phyloP scores from a whole-genome alignment of 2,329 filamentous ascomycete species.

The Aspergillus costaricaensis region DNA sequence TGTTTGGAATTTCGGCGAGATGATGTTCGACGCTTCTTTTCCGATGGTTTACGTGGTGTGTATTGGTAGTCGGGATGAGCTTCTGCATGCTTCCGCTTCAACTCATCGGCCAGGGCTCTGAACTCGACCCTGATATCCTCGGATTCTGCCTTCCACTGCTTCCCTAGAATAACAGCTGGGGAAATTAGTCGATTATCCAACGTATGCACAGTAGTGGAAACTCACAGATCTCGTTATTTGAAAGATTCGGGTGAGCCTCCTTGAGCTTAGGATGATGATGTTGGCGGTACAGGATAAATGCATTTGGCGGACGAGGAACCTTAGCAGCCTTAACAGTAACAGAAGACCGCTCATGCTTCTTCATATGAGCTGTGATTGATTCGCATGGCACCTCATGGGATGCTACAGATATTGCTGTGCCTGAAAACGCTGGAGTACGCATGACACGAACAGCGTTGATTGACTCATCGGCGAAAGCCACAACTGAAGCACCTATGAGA shows the following conservation, averaged over 20 bases:
- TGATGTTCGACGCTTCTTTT: slow-evolving; percentile 50
- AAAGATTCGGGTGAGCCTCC: slow-evolving; percentile 41
- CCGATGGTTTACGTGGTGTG: slow-evolving; percentile 48
- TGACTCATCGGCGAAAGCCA: slow-evolving; percentile 30
- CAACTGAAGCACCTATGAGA: slow-evolving; percentile 29
- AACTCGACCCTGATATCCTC: slow-evolving; percentile 40
- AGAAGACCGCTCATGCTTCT: slow-evolving; percentile 8
- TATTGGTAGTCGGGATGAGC: slow-evolving; percentile 50
- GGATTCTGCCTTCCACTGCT: slow-evolving; percentile 44
- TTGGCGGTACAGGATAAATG: slow-evolving; percentile 50
- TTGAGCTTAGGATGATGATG: slow-evolving; percentile 42
- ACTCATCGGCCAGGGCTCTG: slow-evolving; percentile 40
- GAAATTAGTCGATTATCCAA: background rate
- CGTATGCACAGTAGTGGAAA: slow-evolving; percentile 1
- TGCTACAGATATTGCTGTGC: slow-evolving; percentile 24
- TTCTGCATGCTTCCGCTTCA: slow-evolving; percentile 43
- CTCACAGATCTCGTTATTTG: slow-evolving; percentile 52
- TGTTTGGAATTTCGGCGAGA: slow-evolving; percentile 27
- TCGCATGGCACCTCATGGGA: slow-evolving; percentile 23
- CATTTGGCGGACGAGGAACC: slow-evolving; percentile 49
- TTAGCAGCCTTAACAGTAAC: slow-evolving; percentile 31
- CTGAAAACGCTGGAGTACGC: slow-evolving; percentile 28
- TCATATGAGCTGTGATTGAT: slow-evolving; percentile 4
- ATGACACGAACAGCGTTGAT: slow-evolving; percentile 35
- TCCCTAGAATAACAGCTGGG: slow-evolving; percentile 44